Percentiles rank a stretch among this genome's conserved stretches.
These are phyloP conservation scores for Coniochaeta pulveracea DNA, from an alignment of 2,329 filamentous ascomycete genomes.

Conservation along the genomic window DNA sequence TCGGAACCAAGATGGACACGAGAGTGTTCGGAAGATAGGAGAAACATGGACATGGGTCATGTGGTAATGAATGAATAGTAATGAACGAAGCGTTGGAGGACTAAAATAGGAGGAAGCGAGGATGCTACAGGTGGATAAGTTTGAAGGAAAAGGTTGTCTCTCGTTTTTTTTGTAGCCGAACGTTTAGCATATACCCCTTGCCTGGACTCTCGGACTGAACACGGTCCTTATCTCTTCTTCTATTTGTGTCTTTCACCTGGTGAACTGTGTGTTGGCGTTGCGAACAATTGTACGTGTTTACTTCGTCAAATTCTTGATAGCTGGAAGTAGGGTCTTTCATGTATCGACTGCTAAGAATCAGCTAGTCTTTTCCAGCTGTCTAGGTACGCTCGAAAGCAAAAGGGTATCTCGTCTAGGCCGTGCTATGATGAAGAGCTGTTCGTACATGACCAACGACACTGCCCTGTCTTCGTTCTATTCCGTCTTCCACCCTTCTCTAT, in stretches of 20 bases:
- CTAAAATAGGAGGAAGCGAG: neutral
- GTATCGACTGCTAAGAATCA: no score
- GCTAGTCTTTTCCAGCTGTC: no score
- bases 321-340: no score
- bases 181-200: constrained; percentile 4
- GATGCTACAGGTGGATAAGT: neutral
- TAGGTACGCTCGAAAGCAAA: no score
- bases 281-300: no score
- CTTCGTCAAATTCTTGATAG: no score
- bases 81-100: neutral
- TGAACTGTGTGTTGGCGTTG: no score
- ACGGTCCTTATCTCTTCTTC: neutral
- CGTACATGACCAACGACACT: no score
- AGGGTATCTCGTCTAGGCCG: no score
- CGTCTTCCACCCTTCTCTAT: no score
- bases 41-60: neutral
- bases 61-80: neutral
- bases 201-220: constrained; percentile 1
- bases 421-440: no score
- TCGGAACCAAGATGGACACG: neutral
- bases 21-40: neutral
- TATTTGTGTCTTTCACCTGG: neutral
- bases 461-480: no score
- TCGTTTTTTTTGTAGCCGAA: constrained; percentile 4
- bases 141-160: constrained; percentile 1